Percentiles rank a stretch among this genome's conserved stretches.
Conservation (phyloP, 768 basidiomycete genomes). For the Leccinum rimulosum region DNA sequence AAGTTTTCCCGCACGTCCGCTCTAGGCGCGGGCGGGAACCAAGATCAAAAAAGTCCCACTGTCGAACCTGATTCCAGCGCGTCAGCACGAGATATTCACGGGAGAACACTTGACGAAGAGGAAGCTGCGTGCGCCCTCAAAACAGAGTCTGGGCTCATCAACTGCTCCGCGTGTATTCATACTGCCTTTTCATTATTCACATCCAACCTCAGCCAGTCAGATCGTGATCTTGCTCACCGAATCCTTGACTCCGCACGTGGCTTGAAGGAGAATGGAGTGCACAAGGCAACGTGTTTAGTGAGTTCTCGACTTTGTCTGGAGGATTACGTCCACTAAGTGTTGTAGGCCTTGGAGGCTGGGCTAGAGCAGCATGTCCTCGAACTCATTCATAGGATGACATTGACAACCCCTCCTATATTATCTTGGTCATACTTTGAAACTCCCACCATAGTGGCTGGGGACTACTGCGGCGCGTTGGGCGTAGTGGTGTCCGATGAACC, state of each 20-base stretch:
- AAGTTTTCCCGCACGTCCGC: conserved; percentile 31
- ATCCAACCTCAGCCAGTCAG: conserved; percentile 19
- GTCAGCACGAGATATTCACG: conserved; percentile 36
- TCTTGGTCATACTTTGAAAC: conserved; percentile 66
- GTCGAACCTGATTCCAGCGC: conserved; percentile 17
- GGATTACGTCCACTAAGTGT: conserved; percentile 5
- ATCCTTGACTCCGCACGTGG: conserved; percentile 17
- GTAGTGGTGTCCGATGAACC: conserved; percentile 48
- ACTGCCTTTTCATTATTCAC: conserved; percentile 19
- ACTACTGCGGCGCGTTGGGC: conserved; percentile 52
- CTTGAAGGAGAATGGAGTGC: conserved; percentile 26
- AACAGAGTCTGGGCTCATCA: conserved; percentile 26
- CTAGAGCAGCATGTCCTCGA: conserved; percentile 25
- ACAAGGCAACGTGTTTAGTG: conserved; percentile 32
- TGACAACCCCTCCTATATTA: conserved; percentile 52
- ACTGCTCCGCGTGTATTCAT: conserved; percentile 33
- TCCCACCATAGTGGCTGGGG: conserved; percentile 54
- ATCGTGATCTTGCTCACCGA: conserved; percentile 17
- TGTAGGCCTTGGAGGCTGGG: conserved; percentile 15
- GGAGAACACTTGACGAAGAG: conserved; percentile 38
- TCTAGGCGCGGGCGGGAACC: conserved; percentile 15
- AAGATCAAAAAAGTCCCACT: conserved; percentile 9
- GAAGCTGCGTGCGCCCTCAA: conserved; percentile 47
- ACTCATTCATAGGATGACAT: conserved; percentile 43
- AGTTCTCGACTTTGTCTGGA: conserved; percentile 12